Conservation (phyloP, 2,329 filamentous ascomycete species). For the Thelonectria discophora region DNA sequence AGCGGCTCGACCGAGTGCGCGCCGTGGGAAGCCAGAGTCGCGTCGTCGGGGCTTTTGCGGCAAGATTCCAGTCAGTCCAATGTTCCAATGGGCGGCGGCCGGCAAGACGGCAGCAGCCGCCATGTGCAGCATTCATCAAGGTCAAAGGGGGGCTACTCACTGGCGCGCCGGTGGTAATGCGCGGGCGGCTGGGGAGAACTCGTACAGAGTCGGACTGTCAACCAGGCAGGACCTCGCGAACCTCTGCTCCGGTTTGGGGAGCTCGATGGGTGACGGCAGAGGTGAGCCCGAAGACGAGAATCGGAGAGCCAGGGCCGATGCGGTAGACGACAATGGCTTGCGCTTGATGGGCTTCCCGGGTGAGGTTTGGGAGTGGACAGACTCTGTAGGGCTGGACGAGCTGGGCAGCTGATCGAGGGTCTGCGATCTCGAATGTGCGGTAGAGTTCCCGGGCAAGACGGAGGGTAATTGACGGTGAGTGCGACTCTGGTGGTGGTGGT, state of each 20-base stretch:
- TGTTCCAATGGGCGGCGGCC: constrained; percentile 20
- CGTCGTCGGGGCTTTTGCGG: constrained; percentile 37
- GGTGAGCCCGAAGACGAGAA: constrained; percentile 40
- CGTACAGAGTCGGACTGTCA: constrained; percentile 70
- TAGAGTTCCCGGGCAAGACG: constrained; percentile 29
- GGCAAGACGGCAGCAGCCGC: constrained; percentile 22
- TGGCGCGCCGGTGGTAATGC: constrained; percentile 31
- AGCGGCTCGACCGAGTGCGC: constrained; percentile 41
- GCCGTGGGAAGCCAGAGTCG: constrained; percentile 38
- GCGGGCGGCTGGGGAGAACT: constrained; percentile 54
- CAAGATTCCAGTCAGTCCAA: constrained; percentile 42
- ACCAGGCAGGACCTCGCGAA: constrained; percentile 64
- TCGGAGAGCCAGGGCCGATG: constrained; percentile 36
- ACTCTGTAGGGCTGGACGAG: constrained; percentile 24
- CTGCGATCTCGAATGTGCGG: constrained; percentile 39
- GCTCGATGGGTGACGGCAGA: constrained; percentile 49
- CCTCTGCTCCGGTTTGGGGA: constrained; percentile 60
- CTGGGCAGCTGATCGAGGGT: constrained; percentile 36
- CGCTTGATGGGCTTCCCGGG: constrained; percentile 58
- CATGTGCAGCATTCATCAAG: constrained; percentile 2
- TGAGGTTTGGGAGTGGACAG: constrained; percentile 32
- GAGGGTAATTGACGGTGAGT: constrained; percentile 24
- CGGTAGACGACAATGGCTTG: constrained; percentile 67
- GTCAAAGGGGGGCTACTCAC: constrained; percentile 41
- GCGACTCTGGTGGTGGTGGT: constrained; percentile 32